These are phyloP conservation scores for Corchorus olitorius DNA, from an alignment of 345 rosid species.

Conservation along the genomic window DNA sequence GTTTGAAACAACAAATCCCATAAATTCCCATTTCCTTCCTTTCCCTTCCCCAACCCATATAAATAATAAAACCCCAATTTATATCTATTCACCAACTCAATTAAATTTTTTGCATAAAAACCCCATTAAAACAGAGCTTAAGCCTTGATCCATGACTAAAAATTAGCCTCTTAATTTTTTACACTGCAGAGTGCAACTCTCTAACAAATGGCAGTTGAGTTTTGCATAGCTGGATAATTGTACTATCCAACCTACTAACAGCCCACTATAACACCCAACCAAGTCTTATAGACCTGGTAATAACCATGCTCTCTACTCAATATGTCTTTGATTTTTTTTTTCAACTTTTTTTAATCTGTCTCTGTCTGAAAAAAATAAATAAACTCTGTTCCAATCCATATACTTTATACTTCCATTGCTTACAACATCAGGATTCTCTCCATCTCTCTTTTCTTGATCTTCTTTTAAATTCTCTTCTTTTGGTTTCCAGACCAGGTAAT, in stretches of 20 bases:
- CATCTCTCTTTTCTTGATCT: not conserved
- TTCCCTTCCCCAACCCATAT: not conserved
- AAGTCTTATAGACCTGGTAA: not conserved
- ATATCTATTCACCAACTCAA: not conserved
- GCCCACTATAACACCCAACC: not conserved
- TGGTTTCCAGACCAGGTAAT: conserved; percentile 1
- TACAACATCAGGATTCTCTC: conserved; percentile 4
- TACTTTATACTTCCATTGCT: not conserved
- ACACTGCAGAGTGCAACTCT: not conserved
- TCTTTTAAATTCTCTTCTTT: too few relatives aligned
- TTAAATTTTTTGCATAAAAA: not conserved
- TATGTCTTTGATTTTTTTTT: not conserved
- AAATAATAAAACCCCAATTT: not conserved
- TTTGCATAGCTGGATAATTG: conserved; percentile 23
- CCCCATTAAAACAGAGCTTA: not conserved
- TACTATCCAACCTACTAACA: conserved; percentile 27
- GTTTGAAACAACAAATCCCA: not conserved
- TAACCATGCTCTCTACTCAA: not conserved
- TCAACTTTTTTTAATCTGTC: not conserved
- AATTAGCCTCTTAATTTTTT: not conserved
- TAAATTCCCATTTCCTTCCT: too few relatives aligned
- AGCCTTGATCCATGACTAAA: not conserved
- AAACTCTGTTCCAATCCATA: not conserved
- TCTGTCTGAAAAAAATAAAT: not conserved
- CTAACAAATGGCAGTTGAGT: conserved; percentile 37